Evolutionary conservation across 1,284 basidiomycete genomes (phyloP).

Genomic region (Ganoderma resinaceum): DNA sequence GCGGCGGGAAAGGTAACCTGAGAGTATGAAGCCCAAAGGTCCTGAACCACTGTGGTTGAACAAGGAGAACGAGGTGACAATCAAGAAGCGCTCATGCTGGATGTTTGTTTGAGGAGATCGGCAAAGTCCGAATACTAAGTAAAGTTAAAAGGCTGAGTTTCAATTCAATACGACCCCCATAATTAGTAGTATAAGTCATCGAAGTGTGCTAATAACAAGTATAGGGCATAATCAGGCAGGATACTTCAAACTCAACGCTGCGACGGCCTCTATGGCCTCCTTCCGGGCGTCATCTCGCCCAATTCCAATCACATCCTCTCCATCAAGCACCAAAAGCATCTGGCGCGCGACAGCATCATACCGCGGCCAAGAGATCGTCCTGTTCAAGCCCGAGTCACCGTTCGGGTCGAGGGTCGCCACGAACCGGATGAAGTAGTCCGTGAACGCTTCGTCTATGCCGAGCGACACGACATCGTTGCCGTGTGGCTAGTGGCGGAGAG

Average conservation of each 20-base stretch:
- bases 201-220: no score
- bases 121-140: no score
- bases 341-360: conserved; percentile 18
- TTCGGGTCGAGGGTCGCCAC: conserved; percentile 38
- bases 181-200: no score
- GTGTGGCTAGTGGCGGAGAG: conserved; percentile 9
- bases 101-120: no score
- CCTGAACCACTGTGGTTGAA: no score
- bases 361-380: conserved; percentile 28
- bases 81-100: no score
- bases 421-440: conserved; percentile 23
- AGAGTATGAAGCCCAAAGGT: no score
- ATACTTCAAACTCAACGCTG: not conserved
- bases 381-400: conserved; percentile 30
- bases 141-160: no score
- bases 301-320: conserved; percentile 13
- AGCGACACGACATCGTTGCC: conserved; percentile 19
- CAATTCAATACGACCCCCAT: no score
- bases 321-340: conserved; percentile 27
- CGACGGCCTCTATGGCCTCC: not conserved
- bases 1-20: no score
- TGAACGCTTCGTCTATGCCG: conserved; percentile 17
- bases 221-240: no score
- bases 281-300: conserved; percentile 6
- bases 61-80: no score